Evolutionary conservation across 352 stramenopile genomes (phyloP), one percentile per base, ranked within the genome.

Genomic region (Globisporangium spinosum): DNA sequence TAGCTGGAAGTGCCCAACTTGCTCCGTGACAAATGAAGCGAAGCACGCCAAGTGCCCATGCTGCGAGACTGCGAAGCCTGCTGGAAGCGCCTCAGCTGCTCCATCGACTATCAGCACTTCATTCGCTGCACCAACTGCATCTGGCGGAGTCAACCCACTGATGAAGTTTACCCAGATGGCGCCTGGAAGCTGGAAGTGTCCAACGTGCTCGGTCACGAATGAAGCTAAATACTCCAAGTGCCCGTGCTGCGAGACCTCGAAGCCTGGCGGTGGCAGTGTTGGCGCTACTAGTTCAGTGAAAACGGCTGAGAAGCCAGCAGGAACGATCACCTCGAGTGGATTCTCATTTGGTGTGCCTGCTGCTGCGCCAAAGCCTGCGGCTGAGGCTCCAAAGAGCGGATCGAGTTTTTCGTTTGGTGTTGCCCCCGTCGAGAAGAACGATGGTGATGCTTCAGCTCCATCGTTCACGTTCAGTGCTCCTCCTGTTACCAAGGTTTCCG

Each of bases 161-260:
- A 77, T 77, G 15, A 84, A 75, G 60, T 94, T 94, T 27, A 78
- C 89, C 73, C 76, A 92, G 68, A 6, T 83, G 55, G 80, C 76
- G 9, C 71, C 80, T n/a, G 87, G 85, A 40, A 87, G 85, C 63
- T 95, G 87, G 87, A 93, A 89, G 58, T 95, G 87, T 32, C 81
- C 87, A n/a, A 85, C 73, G 53, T 95, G 87, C 68, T 75, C 80
- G 38, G 87, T 95, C 3, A 77, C 78, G 27, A 95, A 95, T 54
- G 74, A 82, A 25, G 64, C 67, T 5, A 78, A 74, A 1, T 74
- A 79, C 53, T 57, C 66, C 10, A 94, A 95, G 72, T 95, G 87
- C 61, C 87, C 87, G 17, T 95, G 87, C 67, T 95, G 87, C 43
- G 87, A 95, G 47, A 86, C 80, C 6, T 61, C 61, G 5, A 88